A percentile compares a stretch with the other conserved stretches of the same genome.
Conservation (phyloP, 768 basidiomycete species). For the Russula abietina region DNA sequence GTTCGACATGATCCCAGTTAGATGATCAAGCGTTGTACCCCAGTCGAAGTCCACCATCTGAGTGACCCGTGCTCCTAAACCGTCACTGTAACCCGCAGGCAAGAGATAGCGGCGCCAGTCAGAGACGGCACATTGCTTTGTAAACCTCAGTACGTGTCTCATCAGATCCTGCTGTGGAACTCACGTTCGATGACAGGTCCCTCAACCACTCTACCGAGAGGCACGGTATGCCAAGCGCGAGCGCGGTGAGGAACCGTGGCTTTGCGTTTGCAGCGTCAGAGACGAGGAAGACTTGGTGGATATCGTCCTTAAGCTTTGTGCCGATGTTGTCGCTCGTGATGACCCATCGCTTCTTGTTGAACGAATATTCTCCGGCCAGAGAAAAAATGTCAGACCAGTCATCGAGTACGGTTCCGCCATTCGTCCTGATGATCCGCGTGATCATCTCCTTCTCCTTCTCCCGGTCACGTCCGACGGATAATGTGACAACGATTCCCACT, state of each 20-base stretch:
- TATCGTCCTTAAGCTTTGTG: constrained; percentile 39
- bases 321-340: constrained; percentile 44
- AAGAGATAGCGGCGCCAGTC: constrained; percentile 63
- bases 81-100: constrained; percentile 43
- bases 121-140: constrained; percentile 23
- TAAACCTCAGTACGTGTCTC: neutral
- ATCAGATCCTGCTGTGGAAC: constrained; percentile 5
- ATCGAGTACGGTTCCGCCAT: constrained; percentile 55
- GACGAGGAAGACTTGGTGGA: constrained; percentile 57
- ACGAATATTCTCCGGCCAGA: constrained; percentile 47
- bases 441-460: constrained; percentile 41
- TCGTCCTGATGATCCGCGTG: constrained; percentile 39
- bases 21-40: constrained; percentile 44
- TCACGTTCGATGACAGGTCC: constrained; percentile 33
- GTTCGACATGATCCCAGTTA: constrained; percentile 56
- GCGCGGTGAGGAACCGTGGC: constrained; percentile 73
- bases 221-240: constrained; percentile 85
- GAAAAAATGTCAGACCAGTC: constrained; percentile 54
- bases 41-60: constrained; percentile 47
- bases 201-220: constrained; percentile 54
- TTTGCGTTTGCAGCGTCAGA: constrained; percentile 63
- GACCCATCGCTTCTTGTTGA: constrained; percentile 47
- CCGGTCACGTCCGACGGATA: constrained; percentile 36
- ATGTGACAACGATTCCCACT: constrained; percentile 56
- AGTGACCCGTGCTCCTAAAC: constrained; percentile 38